Base-by-base conservation (phyloP, 768 basidiomycete genomes). In the Boletus pseudo-olivaceus region DNA sequence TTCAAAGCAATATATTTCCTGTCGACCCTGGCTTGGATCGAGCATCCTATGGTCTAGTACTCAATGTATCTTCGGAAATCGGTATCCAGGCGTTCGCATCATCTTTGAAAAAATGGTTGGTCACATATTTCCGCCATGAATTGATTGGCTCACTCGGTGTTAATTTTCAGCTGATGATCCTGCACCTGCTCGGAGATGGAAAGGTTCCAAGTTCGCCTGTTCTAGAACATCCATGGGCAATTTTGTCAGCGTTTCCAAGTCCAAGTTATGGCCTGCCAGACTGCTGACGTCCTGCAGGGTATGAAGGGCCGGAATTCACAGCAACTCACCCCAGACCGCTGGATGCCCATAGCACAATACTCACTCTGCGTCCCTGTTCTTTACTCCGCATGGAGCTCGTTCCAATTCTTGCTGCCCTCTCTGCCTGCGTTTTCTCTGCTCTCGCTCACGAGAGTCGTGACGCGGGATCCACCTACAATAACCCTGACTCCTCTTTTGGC, bases 381-480 rank as follows among this genome's bases (percentile, higher is more conserved):
- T 17, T 19, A 19, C 23, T 27, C 48, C 15, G 15, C 17, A 37
- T 12, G 35, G 29, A 33, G 33, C n/a, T 20, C 33, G 23, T 17
- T 32, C 8, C n/a, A 11, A 8, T 27, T 34, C 42, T 47, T 30
- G 10, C 17, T 35, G 11, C n/a, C 29, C 29, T 29, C 43, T 14
- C 19, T 14, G 29, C 44, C 27, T 44, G 6, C n/a, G n/a, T 27
- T n/a, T 46, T 32, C 30, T 14, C 12, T 32, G 4, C n/a, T 32
- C 29, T 20, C 27, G 6, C 34, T 35, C 12, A 29, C n/a, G n/a
- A 29, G 5, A 15, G 19, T 32, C 44, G n/a, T 32, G n/a, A 19
- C n/a, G n/a, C 12, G 4, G n/a, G 15, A 15, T 7, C 34, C 15
- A 35, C 34, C 34, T 15, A 15, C 34, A 10, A 73, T 62, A 62